Conservation (phyloP, 164 flowering plant species). For the Annona squamosa region DNA sequence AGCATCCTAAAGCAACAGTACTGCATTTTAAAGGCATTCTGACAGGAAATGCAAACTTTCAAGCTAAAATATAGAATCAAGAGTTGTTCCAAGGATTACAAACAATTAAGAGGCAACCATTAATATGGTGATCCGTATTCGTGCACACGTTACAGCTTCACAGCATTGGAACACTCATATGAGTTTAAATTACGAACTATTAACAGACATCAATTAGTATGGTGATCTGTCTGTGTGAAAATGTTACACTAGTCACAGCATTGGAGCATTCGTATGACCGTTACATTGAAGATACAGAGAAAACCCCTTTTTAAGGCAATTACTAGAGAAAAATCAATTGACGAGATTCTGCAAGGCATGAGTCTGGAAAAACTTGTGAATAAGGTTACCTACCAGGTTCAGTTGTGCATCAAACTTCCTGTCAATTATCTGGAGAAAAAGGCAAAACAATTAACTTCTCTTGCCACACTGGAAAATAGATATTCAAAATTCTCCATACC, state of each 20-base stretch:
- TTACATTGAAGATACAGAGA: neutral
- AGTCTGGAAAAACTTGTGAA: neutral
- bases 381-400: constrained; percentile 35
- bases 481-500: neutral
- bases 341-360: neutral
- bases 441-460: neutral
- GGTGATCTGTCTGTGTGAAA: too few relatives aligned
- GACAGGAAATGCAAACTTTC: neutral
- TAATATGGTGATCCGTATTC: too few relatives aligned
- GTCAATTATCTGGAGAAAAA: constrained; percentile 60
- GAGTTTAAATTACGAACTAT: too few relatives aligned
- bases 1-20: neutral
- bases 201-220: too few relatives aligned
- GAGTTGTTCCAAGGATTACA: neutral
- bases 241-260: neutral
- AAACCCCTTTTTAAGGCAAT: neutral
- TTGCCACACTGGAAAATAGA: neutral
- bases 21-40: too few relatives aligned
- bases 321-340: neutral
- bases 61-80: neutral
- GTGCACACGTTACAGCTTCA: too few relatives aligned
- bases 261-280: neutral
- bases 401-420: constrained; percentile 39
- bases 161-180: too few relatives aligned
- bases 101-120: too few relatives aligned